Percentiles rank a stretch among this genome's conserved stretches.
phyloP scores from a whole-genome alignment of 2,329 filamentous ascomycete genomes.

The Colletotrichum abscissum region DNA sequence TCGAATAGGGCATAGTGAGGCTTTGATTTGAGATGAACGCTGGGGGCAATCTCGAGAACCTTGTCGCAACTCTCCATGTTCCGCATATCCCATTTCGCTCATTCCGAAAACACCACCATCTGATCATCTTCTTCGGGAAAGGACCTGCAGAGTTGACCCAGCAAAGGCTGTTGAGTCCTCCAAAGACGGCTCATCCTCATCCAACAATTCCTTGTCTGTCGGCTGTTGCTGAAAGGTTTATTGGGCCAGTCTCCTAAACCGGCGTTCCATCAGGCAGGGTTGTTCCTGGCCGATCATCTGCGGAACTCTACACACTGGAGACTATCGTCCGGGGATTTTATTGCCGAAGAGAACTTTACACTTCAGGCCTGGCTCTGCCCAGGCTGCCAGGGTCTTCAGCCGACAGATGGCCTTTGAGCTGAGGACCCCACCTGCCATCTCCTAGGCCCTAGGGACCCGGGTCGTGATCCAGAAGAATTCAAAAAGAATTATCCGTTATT shows the following conservation, averaged over 20 bases:
- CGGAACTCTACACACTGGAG: constrained; percentile 18
- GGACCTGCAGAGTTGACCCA: constrained; percentile 22
- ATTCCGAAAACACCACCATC: constrained; percentile 33
- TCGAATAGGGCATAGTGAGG: constrained; percentile 34
- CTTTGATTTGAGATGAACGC: constrained; percentile 38
- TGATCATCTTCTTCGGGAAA: constrained; percentile 33
- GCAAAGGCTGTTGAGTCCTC: constrained; percentile 18
- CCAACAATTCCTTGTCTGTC: constrained; percentile 19
- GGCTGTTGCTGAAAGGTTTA: constrained; percentile 12
- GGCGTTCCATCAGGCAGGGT: constrained; percentile 6
- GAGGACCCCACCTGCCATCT: constrained; percentile 31
- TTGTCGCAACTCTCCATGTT: constrained; percentile 32
- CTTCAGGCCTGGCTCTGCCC: constrained; percentile 1
- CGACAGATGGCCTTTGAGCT: constrained; percentile 4
- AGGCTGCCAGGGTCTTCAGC: constrained; percentile 7
- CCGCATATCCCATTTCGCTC: constrained; percentile 36
- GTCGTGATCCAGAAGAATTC: constrained; percentile 20
- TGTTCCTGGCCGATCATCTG: constrained; percentile 18
- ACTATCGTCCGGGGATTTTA: constrained; percentile 27
- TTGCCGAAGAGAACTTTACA: constrained; percentile 18
- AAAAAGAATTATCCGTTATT: constrained; percentile 20
- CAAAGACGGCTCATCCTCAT: constrained; percentile 26
- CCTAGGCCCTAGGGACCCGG: constrained; percentile 6
- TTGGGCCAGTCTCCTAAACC: constrained; percentile 18
- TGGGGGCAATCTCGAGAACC: constrained; percentile 36